A percentile compares a stretch with the other conserved stretches of the same genome.
Conservation (phyloP, 306 rosid species). For the Hippophae gyantsensis region DNA sequence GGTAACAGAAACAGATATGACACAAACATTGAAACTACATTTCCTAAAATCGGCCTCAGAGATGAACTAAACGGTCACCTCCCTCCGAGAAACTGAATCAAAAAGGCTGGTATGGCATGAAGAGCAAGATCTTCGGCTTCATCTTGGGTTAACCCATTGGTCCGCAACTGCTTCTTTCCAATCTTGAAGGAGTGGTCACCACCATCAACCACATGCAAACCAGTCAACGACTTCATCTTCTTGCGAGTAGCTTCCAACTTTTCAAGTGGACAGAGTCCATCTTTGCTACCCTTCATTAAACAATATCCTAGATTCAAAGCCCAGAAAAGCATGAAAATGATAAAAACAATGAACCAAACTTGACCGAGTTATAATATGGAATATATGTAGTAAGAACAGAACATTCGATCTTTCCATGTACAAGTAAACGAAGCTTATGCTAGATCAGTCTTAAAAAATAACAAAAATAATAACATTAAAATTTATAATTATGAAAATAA, state of each 20-base stretch:
- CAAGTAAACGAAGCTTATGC: no score
- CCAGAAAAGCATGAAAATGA: conserved; percentile 8
- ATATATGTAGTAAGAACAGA: no score
- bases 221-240: conserved; percentile 52
- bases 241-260: conserved; percentile 58
- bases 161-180: conserved; percentile 73
- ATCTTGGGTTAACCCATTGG: conserved; percentile 45
- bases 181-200: conserved; percentile 94
- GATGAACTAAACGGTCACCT: conserved; percentile 8
- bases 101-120: conserved; percentile 49
- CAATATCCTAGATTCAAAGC: conserved; percentile 5
- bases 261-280: conserved; percentile 63
- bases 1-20: no score
- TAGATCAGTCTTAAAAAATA: no score
- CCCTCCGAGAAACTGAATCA: conserved; percentile 32
- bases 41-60: no score
- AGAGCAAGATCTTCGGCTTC: conserved; percentile 61
- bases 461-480: no score
- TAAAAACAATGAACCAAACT: conserved; percentile 3
- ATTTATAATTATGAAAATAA: no score
- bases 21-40: no score
- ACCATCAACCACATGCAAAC: conserved; percentile 68
- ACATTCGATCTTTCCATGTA: no score
- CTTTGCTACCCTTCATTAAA: conserved; percentile 68
- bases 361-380: no score